phyloP scores from a whole-genome alignment of 2,329 filamentous ascomycete species.

The Massarina eburnea region DNA sequence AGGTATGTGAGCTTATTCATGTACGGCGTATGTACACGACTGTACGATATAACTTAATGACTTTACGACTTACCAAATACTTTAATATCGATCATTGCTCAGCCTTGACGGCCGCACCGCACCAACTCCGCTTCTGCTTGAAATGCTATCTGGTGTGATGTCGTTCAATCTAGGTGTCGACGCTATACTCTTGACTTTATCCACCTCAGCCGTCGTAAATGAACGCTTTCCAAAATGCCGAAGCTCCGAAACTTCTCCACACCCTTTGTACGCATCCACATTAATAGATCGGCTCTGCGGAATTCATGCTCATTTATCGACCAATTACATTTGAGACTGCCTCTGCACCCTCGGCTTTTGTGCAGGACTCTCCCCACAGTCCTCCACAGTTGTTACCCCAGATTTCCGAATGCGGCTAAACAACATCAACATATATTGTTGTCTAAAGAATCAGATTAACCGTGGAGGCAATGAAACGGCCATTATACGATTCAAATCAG shows the following conservation, averaged over 20 bases:
- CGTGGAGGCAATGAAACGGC: background rate
- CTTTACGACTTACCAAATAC: background rate
- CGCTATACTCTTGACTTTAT: slow-evolving; percentile 1
- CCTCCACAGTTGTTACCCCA: background rate
- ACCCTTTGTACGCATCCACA: background rate
- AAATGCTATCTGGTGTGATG: background rate
- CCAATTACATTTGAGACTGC: background rate
- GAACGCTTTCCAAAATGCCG: background rate
- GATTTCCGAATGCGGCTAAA: background rate
- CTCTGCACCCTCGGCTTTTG: background rate
- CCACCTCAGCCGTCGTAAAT: slow-evolving; percentile 6
- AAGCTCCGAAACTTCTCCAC: slow-evolving; percentile 2
- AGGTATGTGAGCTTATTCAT: background rate
- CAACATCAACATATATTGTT: slow-evolving; percentile 5
- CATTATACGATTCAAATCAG: background rate
- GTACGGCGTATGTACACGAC: background rate
- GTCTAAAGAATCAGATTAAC: slow-evolving; percentile 6
- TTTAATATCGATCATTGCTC: background rate
- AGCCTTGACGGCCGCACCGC: too few relatives aligned
- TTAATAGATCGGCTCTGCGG: background rate
- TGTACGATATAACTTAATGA: background rate
- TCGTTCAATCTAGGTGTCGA: background rate
- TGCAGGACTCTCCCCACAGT: slow-evolving; percentile 4
- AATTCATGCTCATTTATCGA: background rate
- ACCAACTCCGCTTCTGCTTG: too few relatives aligned